Percentiles rank a stretch among this genome's conserved stretches.
Conservation (phyloP, 202 grass and related monocot genomes). For the Cymbopogon flexuosus region DNA sequence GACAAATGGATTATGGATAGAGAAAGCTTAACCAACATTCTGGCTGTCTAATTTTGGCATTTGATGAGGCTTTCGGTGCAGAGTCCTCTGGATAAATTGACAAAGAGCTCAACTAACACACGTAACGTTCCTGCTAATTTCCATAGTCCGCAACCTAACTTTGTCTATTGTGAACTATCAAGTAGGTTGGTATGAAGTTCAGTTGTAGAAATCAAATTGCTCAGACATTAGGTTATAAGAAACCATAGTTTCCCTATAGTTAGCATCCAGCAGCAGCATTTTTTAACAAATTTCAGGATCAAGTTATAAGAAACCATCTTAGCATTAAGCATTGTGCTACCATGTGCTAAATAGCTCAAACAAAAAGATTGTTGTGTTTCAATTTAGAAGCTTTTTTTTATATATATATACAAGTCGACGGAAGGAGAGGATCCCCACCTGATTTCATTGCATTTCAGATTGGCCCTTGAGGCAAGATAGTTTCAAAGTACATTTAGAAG, state of each 20-base stretch:
- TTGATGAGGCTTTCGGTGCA: constrained; percentile 8
- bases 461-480: no score
- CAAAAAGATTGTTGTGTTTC: background rate
- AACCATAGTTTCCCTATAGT: background rate
- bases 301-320: background rate
- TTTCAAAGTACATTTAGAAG: background rate
- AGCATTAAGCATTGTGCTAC: background rate
- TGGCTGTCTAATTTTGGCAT: background rate
- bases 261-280: background rate
- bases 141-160: background rate
- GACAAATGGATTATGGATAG: constrained; percentile 20
- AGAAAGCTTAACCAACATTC: constrained; percentile 29
- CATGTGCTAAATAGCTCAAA: background rate
- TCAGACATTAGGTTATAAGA: background rate
- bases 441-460: no score
- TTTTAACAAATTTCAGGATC: background rate
- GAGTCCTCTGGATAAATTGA: background rate
- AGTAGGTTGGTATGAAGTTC: background rate
- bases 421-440: no score
- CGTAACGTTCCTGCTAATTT: constrained; percentile 30
- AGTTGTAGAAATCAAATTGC: background rate
- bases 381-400: background rate
- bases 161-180: background rate
- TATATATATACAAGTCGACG: no score
- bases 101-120: background rate